These are phyloP conservation scores for Saprolegnia parasitica DNA, from an alignment of 352 stramenopile species.

Conservation along the genomic window DNA sequence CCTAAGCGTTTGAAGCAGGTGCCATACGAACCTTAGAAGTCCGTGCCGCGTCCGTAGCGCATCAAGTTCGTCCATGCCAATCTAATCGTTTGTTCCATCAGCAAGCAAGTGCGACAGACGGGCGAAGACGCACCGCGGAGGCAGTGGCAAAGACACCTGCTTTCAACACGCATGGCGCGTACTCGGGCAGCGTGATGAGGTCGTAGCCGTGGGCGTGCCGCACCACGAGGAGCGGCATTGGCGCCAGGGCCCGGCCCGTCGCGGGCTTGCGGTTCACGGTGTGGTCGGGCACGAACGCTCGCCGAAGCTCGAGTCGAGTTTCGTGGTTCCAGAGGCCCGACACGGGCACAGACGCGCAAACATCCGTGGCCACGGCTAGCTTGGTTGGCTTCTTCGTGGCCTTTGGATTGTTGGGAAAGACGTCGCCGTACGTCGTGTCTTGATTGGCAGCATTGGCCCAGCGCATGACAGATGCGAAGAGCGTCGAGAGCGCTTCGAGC, in stretches of 20 bases:
- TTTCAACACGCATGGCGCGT: conserved; percentile 52
- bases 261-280: conserved; percentile 6
- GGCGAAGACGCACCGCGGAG: neutral
- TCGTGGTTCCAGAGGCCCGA: conserved; percentile 6
- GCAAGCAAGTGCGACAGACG: neutral
- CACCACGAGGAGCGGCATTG: conserved; percentile 6
- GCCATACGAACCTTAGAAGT: conserved; percentile 36
- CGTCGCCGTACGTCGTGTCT: neutral
- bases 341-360: neutral
- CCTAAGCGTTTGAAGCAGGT: conserved; percentile 10
- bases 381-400: no score
- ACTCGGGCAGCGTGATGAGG: conserved; percentile 44
- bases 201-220: conserved; percentile 45
- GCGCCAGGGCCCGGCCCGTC: neutral
- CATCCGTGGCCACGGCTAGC: neutral
- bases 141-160: conserved; percentile 55
- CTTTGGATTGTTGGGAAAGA: neutral
- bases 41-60: conserved; percentile 53
- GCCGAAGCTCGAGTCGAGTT: neutral
- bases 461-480: conserved; percentile 10
- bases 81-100: conserved; percentile 7
- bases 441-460: neutral
- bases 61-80: conserved; percentile 66
- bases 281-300: conserved; percentile 11
- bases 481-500: neutral